Percentiles rank a stretch among this genome's conserved stretches.
phyloP scores from a whole-genome alignment of 192 early-diverging fungal species.

The Backusella australiensis region DNA sequence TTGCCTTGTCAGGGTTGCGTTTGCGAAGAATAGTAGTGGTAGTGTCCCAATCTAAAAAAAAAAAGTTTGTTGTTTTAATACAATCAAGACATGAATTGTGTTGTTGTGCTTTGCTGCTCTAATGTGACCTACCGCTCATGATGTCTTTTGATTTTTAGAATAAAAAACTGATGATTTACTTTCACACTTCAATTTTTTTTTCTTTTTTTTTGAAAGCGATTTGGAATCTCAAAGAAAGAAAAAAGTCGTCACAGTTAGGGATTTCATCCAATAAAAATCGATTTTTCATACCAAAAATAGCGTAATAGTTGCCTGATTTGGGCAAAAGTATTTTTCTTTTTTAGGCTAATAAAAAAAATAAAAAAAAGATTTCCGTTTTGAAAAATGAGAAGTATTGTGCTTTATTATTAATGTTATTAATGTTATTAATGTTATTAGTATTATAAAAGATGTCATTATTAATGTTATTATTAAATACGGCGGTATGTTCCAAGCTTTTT shows the following conservation, averaged over 20 bases:
- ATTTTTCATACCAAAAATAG: not conserved
- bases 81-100: too few relatives aligned
- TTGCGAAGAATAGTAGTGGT: conserved; percentile 76
- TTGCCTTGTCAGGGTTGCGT: conserved; percentile 53
- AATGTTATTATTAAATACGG: not conserved
- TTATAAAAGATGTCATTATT: not conserved
- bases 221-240: conserved; percentile 2
- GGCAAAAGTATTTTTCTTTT: not conserved
- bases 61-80: not conserved
- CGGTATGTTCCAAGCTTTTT: not conserved
- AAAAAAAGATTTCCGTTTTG: too few relatives aligned
- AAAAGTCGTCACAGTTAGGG: not conserved
- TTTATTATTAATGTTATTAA: conserved; percentile 1
- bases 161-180: not conserved
- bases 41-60: conserved; percentile 61
- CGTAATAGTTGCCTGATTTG: not conserved
- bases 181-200: not conserved
- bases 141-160: not conserved
- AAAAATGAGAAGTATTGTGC: not conserved
- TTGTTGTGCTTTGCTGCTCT: too few relatives aligned
- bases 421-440: not conserved
- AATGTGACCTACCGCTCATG: not conserved
- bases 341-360: too few relatives aligned
- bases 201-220: not conserved
- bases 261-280: not conserved